Evolutionary conservation across 768 basidiomycete genomes (phyloP).

Genomic region (Pleurotus salmoneostramineus): DNA sequence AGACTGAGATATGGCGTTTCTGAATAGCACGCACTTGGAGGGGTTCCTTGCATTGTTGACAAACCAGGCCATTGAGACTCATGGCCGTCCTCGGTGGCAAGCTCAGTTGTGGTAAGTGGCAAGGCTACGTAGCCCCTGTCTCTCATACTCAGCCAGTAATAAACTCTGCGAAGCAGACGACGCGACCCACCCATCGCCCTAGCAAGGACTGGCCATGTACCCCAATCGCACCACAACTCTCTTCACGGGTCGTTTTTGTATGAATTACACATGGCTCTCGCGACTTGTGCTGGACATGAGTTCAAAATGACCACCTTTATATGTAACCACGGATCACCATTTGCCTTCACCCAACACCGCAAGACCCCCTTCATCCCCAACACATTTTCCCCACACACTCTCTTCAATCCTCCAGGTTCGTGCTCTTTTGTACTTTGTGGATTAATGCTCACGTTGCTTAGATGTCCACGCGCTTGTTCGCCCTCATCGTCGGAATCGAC

Average conservation of each 20-base stretch:
- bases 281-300: not conserved
- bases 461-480: slow-evolving; percentile 45
- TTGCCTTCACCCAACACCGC: no score
- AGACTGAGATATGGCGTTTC: not conserved
- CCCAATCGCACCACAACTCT: no score
- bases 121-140: slow-evolving; percentile 4
- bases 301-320: not conserved
- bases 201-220: no score
- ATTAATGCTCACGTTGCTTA: slow-evolving; percentile 7
- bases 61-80: slow-evolving; percentile 47
- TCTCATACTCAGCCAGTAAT: not conserved
- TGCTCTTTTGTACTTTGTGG: no score
- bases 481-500: slow-evolving; percentile 67
- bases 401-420: not conserved
- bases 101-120: slow-evolving; percentile 2
- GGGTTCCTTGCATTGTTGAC: slow-evolving; percentile 91
- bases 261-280: not conserved
- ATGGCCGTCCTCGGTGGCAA: slow-evolving; percentile 21
- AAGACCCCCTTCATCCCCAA: not conserved
- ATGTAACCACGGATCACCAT: not conserved
- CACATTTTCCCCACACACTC: not conserved
- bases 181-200: no score
- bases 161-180: no score
- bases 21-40: slow-evolving; percentile 53
- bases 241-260: not conserved